phyloP scores from a whole-genome alignment of 768 basidiomycete species.

The Tricholomella constricta region DNA sequence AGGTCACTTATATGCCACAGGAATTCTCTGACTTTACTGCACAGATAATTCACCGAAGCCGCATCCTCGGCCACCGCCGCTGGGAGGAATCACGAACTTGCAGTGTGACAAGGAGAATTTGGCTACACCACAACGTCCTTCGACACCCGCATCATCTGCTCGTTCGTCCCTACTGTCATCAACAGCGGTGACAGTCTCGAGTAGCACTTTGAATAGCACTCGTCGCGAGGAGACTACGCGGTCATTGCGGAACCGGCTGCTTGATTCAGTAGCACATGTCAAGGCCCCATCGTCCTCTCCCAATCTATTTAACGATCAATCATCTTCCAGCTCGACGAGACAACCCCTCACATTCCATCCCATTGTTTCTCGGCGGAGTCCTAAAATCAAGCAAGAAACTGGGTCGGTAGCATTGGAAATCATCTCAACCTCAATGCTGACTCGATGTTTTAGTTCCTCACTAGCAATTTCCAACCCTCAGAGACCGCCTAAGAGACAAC shows the following conservation, averaged over 20 bases:
- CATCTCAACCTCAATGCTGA: too few relatives aligned
- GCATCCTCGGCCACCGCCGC: slow-evolving; percentile 24
- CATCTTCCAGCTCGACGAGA: slow-evolving; percentile 14
- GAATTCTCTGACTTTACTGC: too few relatives aligned
- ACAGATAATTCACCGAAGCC: too few relatives aligned
- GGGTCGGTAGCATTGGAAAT: too few relatives aligned
- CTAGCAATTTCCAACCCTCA: too few relatives aligned
- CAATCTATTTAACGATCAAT: slow-evolving; percentile 14
- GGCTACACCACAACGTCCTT: slow-evolving; percentile 13
- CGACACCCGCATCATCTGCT: background rate
- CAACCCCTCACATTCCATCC: slow-evolving; percentile 27
- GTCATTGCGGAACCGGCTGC: background rate
- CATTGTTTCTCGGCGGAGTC: slow-evolving; percentile 9
- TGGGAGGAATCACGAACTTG: slow-evolving; percentile 20
- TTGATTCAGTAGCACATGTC: slow-evolving; percentile 2
- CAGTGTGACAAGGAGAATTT: slow-evolving; percentile 30
- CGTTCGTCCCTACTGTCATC: background rate
- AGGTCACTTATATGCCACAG: too few relatives aligned
- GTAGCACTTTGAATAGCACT: slow-evolving; percentile 15
- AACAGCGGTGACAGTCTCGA: slow-evolving; percentile 4
- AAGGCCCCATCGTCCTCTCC: slow-evolving; percentile 26
- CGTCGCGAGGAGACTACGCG: background rate
- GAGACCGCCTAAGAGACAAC: slow-evolving; percentile 6
- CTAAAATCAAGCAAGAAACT: slow-evolving; percentile 19
- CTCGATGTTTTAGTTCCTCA: too few relatives aligned